A percentile compares a stretch with the other conserved stretches of the same genome.
These are phyloP conservation scores for Fraxinus platypoda DNA, from an alignment of 305 asterid species.

Conservation along the genomic window DNA sequence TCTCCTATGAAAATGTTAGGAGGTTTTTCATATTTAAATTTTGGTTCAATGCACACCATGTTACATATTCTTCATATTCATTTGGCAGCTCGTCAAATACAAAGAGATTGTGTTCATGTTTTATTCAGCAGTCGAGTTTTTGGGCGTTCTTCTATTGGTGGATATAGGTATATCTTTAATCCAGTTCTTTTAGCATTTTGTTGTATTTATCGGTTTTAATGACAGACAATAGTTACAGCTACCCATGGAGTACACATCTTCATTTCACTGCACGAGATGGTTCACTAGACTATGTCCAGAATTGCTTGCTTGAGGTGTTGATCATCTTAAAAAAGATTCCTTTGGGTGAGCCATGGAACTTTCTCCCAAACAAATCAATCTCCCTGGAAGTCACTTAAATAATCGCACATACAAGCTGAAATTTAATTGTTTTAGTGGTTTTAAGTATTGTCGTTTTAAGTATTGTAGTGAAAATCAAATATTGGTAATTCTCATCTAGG, in stretches of 20 bases:
- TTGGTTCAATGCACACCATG: too few relatives aligned
- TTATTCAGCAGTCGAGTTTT: conserved; percentile 69
- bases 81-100: conserved; percentile 60
- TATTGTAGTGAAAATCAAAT: too few relatives aligned
- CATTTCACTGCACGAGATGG: conserved; percentile 89
- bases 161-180: conserved; percentile 47
- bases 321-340: conserved; percentile 69
- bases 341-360: conserved; percentile 52
- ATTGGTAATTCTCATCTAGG: too few relatives aligned
- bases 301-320: conserved; percentile 83
- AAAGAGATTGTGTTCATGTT: conserved; percentile 55
- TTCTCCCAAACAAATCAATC: neutral
- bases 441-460: too few relatives aligned
- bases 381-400: neutral
- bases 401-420: too few relatives aligned
- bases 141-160: conserved; percentile 67
- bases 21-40: too few relatives aligned
- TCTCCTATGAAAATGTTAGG: too few relatives aligned
- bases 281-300: conserved; percentile 74
- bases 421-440: too few relatives aligned
- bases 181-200: neutral
- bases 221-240: neutral
- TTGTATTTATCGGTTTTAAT: conserved; percentile 12
- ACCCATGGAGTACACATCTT: conserved; percentile 77
- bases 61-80: too few relatives aligned